Evolutionary conservation across 257 asterid species (phyloP).

Genomic region (Salvia miltiorrhiza): DNA sequence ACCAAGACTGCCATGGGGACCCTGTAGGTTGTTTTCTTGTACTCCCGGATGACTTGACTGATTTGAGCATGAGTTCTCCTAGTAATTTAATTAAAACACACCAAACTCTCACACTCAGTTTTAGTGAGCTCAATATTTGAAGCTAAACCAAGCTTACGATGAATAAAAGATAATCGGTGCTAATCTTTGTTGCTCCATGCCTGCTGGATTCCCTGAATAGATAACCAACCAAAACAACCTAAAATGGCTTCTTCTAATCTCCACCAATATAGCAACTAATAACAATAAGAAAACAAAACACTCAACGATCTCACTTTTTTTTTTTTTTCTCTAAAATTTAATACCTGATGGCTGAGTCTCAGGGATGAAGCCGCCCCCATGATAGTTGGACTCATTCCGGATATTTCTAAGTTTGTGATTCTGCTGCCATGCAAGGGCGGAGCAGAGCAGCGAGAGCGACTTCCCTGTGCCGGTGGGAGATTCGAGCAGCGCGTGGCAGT

Average conservation of each 20-base stretch:
- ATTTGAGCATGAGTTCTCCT: slow-evolving; percentile 97
- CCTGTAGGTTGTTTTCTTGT: slow-evolving; percentile 78
- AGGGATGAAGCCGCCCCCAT: slow-evolving; percentile 92
- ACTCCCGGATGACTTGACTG: slow-evolving; percentile 84
- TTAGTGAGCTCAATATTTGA: slow-evolving; percentile 16
- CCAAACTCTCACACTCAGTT: slow-evolving; percentile 3
- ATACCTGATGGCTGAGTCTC: slow-evolving; percentile 79
- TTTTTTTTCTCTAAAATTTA: not conserved
- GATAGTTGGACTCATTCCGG: slow-evolving; percentile 48
- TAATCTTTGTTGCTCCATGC: slow-evolving; percentile 42
- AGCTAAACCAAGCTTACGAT: slow-evolving; percentile 50
- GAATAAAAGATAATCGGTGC: slow-evolving; percentile 76
- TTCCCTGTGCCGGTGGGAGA: slow-evolving; percentile 99
- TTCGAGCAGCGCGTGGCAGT: slow-evolving; percentile 84
- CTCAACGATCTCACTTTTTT: not conserved
- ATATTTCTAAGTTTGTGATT: slow-evolving; percentile 42
- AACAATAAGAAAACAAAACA: not conserved
- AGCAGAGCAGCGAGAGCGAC: slow-evolving; percentile 85
- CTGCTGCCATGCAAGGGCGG: slow-evolving; percentile 90
- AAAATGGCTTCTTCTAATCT: not conserved
- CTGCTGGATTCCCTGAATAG: slow-evolving; percentile 44
- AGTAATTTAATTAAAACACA: slow-evolving; percentile 19
- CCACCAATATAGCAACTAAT: not conserved
- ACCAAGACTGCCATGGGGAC: slow-evolving; percentile 92
- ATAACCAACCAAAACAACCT: not conserved